Conservation (phyloP, 73 alveolate species). For the Paramecium biaurelia region DNA sequence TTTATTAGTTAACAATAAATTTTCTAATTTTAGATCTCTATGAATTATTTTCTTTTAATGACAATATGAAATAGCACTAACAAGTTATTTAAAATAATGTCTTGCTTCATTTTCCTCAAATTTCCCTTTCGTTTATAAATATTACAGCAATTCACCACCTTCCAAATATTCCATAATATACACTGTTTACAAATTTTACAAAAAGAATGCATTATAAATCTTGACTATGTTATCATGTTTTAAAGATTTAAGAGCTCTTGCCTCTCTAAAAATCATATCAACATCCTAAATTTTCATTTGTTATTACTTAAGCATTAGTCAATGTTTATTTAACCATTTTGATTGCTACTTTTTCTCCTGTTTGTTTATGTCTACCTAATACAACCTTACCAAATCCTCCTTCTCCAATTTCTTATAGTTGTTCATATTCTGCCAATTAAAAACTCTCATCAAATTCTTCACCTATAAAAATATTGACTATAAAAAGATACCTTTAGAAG, state of each 20-base stretch:
- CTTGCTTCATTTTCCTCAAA: constrained; percentile 87
- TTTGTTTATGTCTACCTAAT: constrained; percentile 60
- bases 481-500: constrained; percentile 30
- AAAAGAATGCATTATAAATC: constrained; percentile 33
- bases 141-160: constrained; percentile 89
- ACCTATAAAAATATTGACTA: background rate
- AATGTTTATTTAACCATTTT: constrained; percentile 42
- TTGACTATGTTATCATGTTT: constrained; percentile 57
- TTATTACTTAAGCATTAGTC: constrained; percentile 38
- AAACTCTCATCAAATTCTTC: constrained; percentile 63
- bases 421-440: constrained; percentile 57
- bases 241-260: constrained; percentile 53
- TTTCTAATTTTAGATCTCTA: constrained; percentile 94
- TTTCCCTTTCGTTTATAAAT: constrained; percentile 63
- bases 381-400: constrained; percentile 68
- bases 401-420: constrained; percentile 61
- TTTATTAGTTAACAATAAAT: constrained; percentile 67
- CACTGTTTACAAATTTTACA: constrained; percentile 43
- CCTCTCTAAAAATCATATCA: constrained; percentile 62
- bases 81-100: constrained; percentile 76
- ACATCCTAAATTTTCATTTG: background rate
- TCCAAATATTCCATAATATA: constrained; percentile 78
- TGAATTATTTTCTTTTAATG: constrained; percentile 90
- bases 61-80: constrained; percentile 85
- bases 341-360: constrained; percentile 67